Base-by-base conservation (phyloP, 257 asterid species). In the Penstemon newberryi region DNA sequence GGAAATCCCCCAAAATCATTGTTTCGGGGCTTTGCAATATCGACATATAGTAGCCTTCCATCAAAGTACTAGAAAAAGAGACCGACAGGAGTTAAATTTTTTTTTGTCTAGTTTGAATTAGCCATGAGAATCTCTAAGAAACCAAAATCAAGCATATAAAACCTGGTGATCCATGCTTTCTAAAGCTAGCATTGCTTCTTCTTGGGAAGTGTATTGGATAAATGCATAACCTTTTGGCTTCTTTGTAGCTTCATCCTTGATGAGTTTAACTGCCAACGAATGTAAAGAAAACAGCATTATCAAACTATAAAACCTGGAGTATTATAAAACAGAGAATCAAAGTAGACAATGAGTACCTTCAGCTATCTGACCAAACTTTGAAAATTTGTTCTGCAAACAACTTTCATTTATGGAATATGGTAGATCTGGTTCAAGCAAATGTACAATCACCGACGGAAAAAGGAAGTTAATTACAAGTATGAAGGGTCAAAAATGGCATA, bases 101-200 rank as follows among this genome's bases (percentile, higher is more conserved):
- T 19, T 58, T 7, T 1, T 8, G 19, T 15, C 11, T 5, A 7
- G 47, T 33, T 43, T 47, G 10, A n/a, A 6, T 64, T 37, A 37
- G 13, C 2, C 15, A 36, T 15, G 11, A 60, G 44, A 66, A 33
- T 59, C 36, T 19, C 13, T 46, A 45, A 64, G 8, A 49, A 19
- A 72, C 36, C 36, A 37, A 68, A 15, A 44, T 51, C 39, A 11
- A 6, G 3, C 1, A 42, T 4, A 71, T 19, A 49, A 56, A 67
- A 86, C 93, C 90, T 86, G 81, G 67, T 77, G 70, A 77, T 86
- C 93, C 88, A 84, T 84, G 85, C 69, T 80, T 60, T 86, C 93
- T 74, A 82, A 66, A 53, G 88, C 90, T 39, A 77, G 84, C 77
- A 86, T 42, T 15, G 88, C 90, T 59, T 81, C 81, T 60, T 84